A percentile compares a stretch with the other conserved stretches of the same genome.
These are phyloP conservation scores for Tephrocybe rancida DNA, from an alignment of 768 basidiomycete genomes.

Conservation along the genomic window DNA sequence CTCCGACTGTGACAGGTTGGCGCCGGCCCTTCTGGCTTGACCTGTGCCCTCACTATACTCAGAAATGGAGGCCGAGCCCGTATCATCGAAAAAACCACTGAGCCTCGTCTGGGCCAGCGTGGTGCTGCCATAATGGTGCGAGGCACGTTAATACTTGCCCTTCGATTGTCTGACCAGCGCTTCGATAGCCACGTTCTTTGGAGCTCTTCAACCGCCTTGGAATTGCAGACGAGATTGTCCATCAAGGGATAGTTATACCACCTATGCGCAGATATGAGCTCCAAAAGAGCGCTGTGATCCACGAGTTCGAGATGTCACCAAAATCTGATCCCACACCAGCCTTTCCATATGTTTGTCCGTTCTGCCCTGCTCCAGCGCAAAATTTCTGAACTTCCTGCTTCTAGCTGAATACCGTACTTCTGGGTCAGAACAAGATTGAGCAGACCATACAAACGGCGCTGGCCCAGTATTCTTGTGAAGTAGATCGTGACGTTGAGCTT, in stretches of 20 bases:
- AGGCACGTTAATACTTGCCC: background rate
- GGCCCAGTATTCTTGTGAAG: constrained; percentile 30
- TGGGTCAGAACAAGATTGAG: constrained; percentile 38
- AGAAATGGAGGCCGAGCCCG: constrained; percentile 51
- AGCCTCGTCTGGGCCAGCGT: constrained; percentile 38
- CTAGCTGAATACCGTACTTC: constrained; percentile 31
- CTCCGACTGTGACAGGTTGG: constrained; percentile 34
- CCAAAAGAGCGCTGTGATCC: constrained; percentile 26
- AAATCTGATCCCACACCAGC: constrained; percentile 28
- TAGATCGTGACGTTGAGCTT: constrained; percentile 47
- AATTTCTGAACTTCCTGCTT: background rate
- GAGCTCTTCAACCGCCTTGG: constrained; percentile 45
- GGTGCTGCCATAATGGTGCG: constrained; percentile 39
- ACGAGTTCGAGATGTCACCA: constrained; percentile 35
- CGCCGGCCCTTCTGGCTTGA: constrained; percentile 47
- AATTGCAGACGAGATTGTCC: constrained; percentile 34
- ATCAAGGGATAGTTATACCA: constrained; percentile 22
- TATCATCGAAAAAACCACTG: constrained; percentile 48
- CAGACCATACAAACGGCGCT: constrained; percentile 34
- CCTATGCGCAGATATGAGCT: constrained; percentile 36
- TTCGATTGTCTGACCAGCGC: background rate
- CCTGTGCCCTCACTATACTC: constrained; percentile 40
- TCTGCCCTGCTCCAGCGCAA: background rate
- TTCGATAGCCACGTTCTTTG: constrained; percentile 39
- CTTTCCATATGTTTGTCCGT: constrained; percentile 30